Conservation (phyloP, 805 yeast species). For the Yarrowia porcina region DNA sequence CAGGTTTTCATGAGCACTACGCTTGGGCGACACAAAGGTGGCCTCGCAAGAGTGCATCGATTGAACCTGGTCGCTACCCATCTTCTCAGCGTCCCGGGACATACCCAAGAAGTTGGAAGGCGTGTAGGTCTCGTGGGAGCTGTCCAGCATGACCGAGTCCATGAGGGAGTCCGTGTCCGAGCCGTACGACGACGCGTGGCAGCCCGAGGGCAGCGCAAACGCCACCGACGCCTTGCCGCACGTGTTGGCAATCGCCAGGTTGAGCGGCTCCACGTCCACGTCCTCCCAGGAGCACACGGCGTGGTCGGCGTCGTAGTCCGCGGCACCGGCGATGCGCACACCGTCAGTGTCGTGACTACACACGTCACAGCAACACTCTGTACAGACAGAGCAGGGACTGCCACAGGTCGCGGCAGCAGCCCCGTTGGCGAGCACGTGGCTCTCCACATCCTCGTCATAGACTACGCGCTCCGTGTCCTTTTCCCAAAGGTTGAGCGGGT, state of each 20-base stretch:
- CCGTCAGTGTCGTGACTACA: not conserved
- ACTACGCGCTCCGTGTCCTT: not conserved
- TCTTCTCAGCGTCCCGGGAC: conserved; percentile 18
- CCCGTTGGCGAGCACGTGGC: not conserved
- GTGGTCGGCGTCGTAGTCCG: not conserved
- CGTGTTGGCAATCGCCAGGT: conserved; percentile 19
- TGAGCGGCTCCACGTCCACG: conserved; percentile 22
- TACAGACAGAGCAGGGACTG: conserved; percentile 9
- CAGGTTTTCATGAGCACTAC: conserved; percentile 11
- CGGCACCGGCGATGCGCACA: not conserved
- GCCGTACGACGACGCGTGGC: not conserved
- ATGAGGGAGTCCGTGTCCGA: conserved; percentile 14
- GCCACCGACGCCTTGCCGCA: conserved; percentile 21
- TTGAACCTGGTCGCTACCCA: conserved; percentile 12
- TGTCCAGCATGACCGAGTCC: conserved; percentile 17
- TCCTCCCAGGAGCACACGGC: conserved; percentile 1
- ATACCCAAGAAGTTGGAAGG: conserved; percentile 19
- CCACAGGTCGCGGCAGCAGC: not conserved
- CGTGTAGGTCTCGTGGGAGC: conserved; percentile 23
- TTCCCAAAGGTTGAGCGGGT: conserved; percentile 16
- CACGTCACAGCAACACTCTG: conserved; percentile 7
- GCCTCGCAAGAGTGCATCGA: conserved; percentile 12
- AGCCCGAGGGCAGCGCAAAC: not conserved
- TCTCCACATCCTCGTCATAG: too few relatives aligned
- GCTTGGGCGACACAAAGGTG: conserved; percentile 3